A percentile compares a stretch with the other conserved stretches of the same genome.
Evolutionary conservation across 108 stramenopile genomes (phyloP).

Genomic region (Nitzschia inconspicua): DNA sequence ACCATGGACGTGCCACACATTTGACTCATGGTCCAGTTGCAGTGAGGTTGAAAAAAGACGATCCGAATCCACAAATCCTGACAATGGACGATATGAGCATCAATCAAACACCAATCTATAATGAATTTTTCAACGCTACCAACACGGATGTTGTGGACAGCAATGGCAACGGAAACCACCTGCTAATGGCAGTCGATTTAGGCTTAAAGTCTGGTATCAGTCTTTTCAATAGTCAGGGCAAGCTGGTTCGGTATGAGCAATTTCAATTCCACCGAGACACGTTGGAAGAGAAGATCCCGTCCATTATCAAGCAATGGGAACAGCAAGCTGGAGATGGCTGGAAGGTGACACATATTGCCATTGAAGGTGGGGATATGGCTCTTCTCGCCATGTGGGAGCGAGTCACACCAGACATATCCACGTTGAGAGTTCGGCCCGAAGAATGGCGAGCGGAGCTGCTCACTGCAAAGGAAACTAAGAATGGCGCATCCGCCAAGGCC

Average conservation of each 20-base stretch:
- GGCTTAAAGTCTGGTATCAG: conserved; percentile 39
- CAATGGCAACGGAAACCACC: not conserved
- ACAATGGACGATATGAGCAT: conserved; percentile 20
- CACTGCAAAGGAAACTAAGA: conserved; percentile 21
- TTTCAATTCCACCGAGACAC: conserved; percentile 22
- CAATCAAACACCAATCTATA: too few species aligned
- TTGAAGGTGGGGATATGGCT: conserved; percentile 38
- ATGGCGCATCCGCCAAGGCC: conserved; percentile 28
- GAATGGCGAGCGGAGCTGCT: conserved; percentile 45
- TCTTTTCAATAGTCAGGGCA: conserved; percentile 24
- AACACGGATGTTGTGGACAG: not conserved
- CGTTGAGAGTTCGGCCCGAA: conserved; percentile 32
- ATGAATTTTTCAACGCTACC: too few species aligned
- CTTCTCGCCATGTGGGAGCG: conserved; percentile 25
- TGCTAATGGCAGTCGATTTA: conserved; percentile 46
- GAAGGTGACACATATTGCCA: conserved; percentile 37
- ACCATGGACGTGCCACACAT: conserved; percentile 57
- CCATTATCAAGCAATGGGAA: conserved; percentile 15
- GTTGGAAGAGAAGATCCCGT: not conserved
- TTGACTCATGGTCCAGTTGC: conserved; percentile 57
- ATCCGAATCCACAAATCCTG: conserved; percentile 3
- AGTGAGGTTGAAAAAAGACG: conserved; percentile 23
- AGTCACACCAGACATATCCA: conserved; percentile 14
- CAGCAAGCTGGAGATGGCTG: not conserved
- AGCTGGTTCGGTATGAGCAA: conserved; percentile 35